These are phyloP conservation scores for Cyamopsis tetragonoloba DNA, from an alignment of 306 rosid species.

Conservation along the genomic window DNA sequence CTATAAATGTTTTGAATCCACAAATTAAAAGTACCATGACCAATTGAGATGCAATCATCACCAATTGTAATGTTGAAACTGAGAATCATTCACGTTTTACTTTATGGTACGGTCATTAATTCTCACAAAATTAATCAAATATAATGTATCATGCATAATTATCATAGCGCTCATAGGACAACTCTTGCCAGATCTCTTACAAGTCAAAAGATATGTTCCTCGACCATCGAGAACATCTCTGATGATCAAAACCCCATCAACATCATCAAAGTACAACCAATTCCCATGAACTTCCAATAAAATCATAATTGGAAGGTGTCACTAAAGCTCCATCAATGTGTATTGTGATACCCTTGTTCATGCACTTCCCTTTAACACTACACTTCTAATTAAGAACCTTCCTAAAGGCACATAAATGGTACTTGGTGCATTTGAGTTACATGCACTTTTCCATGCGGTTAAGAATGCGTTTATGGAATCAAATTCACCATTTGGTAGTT, in stretches of 20 bases:
- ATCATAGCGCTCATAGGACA: constrained; percentile 58
- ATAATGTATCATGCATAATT: too few species aligned
- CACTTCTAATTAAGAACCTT: constrained; percentile 30
- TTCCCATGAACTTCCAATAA: constrained; percentile 27
- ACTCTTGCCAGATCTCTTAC: constrained; percentile 38
- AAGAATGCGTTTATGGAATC: constrained; percentile 39
- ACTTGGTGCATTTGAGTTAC: constrained; percentile 30
- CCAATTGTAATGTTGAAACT: constrained; percentile 43
- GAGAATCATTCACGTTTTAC: too few species aligned
- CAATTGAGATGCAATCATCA: constrained; percentile 61
- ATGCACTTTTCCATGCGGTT: constrained; percentile 40
- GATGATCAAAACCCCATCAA: constrained; percentile 37
- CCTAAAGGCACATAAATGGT: constrained; percentile 44
- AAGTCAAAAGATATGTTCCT: constrained; percentile 46
- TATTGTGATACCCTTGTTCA: constrained; percentile 24
- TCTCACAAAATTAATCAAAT: too few species aligned
- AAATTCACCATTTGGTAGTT: constrained; percentile 26
- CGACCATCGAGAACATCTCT: constrained; percentile 48
- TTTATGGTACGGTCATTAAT: too few species aligned
- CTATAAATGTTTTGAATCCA: constrained; percentile 63
- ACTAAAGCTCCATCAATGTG: constrained; percentile 39
- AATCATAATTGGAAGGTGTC: constrained; percentile 38
- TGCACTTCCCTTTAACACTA: constrained; percentile 41
- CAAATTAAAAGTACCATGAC: constrained; percentile 52
- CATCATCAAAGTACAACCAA: constrained; percentile 32